Base-by-base conservation (phyloP, 176 grass and related monocot species). In the Pontederia crassipes region DNA sequence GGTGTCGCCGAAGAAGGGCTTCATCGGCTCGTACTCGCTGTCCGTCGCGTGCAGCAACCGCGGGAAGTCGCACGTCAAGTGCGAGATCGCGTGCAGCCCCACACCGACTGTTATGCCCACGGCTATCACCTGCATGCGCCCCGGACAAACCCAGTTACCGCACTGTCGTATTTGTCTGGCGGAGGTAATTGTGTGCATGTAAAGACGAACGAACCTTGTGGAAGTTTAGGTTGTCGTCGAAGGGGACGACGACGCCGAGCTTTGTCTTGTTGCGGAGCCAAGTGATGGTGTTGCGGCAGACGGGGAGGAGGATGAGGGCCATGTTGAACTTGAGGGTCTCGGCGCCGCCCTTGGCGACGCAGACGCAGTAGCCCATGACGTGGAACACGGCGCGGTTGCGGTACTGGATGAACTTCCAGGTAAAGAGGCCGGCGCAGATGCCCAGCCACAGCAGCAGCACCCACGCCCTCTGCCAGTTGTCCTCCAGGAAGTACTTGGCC, bases 321-420 rank as follows among this genome's bases (percentile, higher is more conserved):
- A 98, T 93, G 77, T 98, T 98, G 74, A 98, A 98, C 77, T 98
- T 98, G 53, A 98, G 81, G 63, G 88, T 98, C 77, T 98, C 94
- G 16, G 94, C 94, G 58, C 80, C 94, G 64, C 94, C 94, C 65
- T 98, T 98, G 62, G 94, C 94, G 4, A 81, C 75, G 81, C 94
- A 98, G 46, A 98, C 94, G 73, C 94, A 98, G 67, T 93, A 93
- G 48, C 89, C 77, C 89, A 93, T 93, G 58, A 93, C 75, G 12
- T 74, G 45, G 70, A 85, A 95, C 56, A 89, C 89, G 48, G 89
- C 89, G 62, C 89, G 84, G 52, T 80, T 55, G 28, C 81, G 75
- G 54, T 95, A 95, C 59, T 95, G 89, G 45, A 95, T 67, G 69
- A 95, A 95, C 68, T 95, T 95, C 89, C 89, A 95, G 48, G 72